Conservation (phyloP, 495 filamentous ascomycete genomes). For the Baudoinia panamericana region DNA sequence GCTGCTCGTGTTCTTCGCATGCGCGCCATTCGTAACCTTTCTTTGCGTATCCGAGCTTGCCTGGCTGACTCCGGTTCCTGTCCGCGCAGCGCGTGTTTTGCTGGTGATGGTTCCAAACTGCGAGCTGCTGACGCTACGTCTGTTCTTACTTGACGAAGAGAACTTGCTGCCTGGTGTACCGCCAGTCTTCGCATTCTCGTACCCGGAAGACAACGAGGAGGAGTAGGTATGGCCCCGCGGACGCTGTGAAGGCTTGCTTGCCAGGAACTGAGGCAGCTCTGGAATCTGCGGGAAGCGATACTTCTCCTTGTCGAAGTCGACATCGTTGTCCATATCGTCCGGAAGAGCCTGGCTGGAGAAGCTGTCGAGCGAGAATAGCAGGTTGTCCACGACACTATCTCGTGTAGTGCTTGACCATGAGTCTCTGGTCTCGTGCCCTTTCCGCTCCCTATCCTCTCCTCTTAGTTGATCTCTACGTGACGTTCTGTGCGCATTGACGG, state of each 20-base stretch:
- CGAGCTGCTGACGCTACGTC: constrained; percentile 73
- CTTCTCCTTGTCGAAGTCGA: constrained; percentile 9
- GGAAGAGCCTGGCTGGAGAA: constrained; percentile 48
- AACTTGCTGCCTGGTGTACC: constrained; percentile 47
- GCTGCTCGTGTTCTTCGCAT: constrained; percentile 51
- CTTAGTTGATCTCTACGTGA: constrained; percentile 1
- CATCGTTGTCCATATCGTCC: constrained; percentile 24
- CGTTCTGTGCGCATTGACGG: neutral
- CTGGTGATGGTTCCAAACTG: constrained; percentile 56
- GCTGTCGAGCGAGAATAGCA: constrained; percentile 75
- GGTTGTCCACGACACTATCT: constrained; percentile 46
- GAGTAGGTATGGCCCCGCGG: constrained; percentile 49
- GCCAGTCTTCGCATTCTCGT: constrained; percentile 40
- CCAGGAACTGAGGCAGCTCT: constrained; percentile 8
- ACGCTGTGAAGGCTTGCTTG: constrained; percentile 28
- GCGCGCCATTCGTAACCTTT: neutral
- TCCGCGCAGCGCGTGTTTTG: constrained; percentile 38
- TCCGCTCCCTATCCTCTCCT: neutral
- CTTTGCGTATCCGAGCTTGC: constrained; percentile 11
- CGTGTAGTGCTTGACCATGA: constrained; percentile 20
- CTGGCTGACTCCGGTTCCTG: neutral
- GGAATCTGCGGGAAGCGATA: constrained; percentile 24
- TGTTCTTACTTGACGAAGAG: constrained; percentile 46
- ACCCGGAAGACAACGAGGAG: constrained; percentile 63
- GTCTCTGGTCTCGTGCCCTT: constrained; percentile 15